Percentiles rank a stretch among this genome's conserved stretches.
Conservation (phyloP, 2,329 filamentous ascomycete genomes). For the Pseudogymnoascus sp. region DNA sequence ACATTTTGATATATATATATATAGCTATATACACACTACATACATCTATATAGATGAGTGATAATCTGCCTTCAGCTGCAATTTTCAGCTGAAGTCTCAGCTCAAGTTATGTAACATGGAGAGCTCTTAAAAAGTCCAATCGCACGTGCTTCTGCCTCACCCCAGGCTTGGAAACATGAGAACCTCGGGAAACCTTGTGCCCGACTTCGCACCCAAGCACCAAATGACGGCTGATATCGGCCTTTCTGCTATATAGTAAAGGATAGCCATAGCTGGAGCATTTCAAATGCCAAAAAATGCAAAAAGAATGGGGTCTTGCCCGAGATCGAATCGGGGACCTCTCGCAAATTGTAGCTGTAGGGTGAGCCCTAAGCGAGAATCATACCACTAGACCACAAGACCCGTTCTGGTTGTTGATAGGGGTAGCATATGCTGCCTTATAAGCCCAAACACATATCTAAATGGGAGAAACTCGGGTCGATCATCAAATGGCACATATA, state of each 20-base stretch:
- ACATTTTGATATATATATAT: neutral
- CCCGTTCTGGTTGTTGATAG: conserved; percentile 1
- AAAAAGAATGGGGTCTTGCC: conserved; percentile 6
- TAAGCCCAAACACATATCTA: neutral
- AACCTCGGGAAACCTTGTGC: neutral
- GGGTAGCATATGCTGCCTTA: neutral
- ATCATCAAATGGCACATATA: neutral
- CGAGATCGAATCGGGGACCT: conserved; percentile 9
- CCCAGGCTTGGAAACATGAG: neutral
- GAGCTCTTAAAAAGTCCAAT: neutral
- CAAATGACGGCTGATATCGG: neutral
- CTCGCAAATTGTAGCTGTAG: conserved; percentile 9
- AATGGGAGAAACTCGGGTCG: neutral
- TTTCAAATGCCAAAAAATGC: neutral
- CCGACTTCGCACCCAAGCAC: neutral
- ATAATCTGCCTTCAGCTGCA: neutral
- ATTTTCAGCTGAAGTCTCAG: conserved; percentile 1
- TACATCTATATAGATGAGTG: neutral
- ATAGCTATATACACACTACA: no score
- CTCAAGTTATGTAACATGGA: neutral
- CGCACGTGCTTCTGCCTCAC: neutral
- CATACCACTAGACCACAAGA: conserved; percentile 9
- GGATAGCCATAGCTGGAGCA: neutral
- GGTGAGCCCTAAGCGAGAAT: conserved; percentile 9
- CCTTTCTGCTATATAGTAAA: neutral